phyloP scores from a whole-genome alignment of 78 protist genomes.

The Emiliania huxleyi region DNA sequence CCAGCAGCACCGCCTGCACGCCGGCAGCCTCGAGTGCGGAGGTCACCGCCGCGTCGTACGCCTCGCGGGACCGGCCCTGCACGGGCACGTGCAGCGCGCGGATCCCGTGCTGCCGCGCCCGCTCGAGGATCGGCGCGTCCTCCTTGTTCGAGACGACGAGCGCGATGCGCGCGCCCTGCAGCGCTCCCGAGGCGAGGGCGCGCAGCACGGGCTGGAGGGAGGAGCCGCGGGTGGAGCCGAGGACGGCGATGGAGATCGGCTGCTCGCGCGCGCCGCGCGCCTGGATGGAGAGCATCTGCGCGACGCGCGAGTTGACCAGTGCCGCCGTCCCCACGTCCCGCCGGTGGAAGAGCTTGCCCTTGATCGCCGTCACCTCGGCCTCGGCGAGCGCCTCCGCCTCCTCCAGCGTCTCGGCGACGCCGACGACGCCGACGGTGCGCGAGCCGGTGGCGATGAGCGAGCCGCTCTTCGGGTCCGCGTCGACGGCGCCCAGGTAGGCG shows the following conservation, averaged over 20 bases:
- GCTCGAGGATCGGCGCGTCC: conserved; percentile 26
- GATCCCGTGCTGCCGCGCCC: conserved; percentile 4
- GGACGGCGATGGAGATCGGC: neutral
- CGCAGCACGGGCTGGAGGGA: conserved; percentile 32
- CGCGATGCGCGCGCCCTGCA: neutral
- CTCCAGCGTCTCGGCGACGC: neutral
- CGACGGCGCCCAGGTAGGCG: neutral
- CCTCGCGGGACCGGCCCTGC: conserved; percentile 21
- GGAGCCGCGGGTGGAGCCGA: conserved; percentile 41
- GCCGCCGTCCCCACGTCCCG: conserved; percentile 14
- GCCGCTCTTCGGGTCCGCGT: neutral
- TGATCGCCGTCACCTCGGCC: neutral
- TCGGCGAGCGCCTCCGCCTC: conserved; percentile 5
- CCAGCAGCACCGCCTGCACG: neutral
- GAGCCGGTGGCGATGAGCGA: neutral
- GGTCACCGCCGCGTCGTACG: conserved; percentile 10
- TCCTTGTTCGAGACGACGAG: conserved; percentile 4
- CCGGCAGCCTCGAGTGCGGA: neutral
- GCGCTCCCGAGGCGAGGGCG: neutral
- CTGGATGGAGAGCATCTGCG: neutral
- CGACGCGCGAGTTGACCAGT: conserved; percentile 14
- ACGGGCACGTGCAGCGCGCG: neutral
- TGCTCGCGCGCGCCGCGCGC: neutral
- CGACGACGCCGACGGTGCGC: conserved; percentile 23
- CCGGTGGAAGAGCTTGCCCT: conserved; percentile 35